Evolutionary conservation across 768 basidiomycete genomes (phyloP).

Genomic region (Myochromella boudieri): DNA sequence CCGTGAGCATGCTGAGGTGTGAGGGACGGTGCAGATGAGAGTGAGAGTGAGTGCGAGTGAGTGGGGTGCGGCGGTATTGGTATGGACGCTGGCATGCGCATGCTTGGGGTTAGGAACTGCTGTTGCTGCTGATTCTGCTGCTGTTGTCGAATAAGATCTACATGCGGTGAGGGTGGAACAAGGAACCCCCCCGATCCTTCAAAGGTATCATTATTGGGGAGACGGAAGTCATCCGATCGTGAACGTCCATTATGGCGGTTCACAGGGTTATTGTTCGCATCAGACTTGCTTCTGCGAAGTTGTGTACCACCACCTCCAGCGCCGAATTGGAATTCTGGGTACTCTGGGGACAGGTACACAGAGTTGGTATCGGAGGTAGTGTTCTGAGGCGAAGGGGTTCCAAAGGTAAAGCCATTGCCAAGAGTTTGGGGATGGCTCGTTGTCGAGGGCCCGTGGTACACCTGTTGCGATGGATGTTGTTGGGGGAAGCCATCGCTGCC

Average conservation of each 20-base stretch:
- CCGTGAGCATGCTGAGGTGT: slow-evolving; percentile 2
- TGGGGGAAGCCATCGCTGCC: slow-evolving; percentile 27
- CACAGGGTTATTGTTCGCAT: slow-evolving; percentile 12
- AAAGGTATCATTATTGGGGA: background rate
- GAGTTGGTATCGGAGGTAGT: slow-evolving; percentile 13
- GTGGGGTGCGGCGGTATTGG: slow-evolving; percentile 16
- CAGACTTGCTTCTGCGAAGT: slow-evolving; percentile 29
- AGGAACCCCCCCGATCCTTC: background rate
- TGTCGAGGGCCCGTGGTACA: slow-evolving; percentile 13
- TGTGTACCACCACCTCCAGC: slow-evolving; percentile 5
- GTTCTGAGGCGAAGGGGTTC: slow-evolving; percentile 9
- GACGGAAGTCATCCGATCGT: slow-evolving; percentile 48
- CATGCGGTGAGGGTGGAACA: slow-evolving; percentile 22
- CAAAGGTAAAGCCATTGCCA: slow-evolving; percentile 34
- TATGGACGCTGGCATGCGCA: slow-evolving; percentile 14
- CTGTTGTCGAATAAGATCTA: slow-evolving; percentile 22
- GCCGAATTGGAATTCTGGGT: slow-evolving; percentile 15
- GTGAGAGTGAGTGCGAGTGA: slow-evolving; percentile 16
- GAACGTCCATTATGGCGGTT: slow-evolving; percentile 25
- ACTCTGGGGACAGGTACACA: slow-evolving; percentile 27
- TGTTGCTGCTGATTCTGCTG: slow-evolving; percentile 23
- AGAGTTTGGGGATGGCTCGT: slow-evolving; percentile 19
- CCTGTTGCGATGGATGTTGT: slow-evolving; percentile 21
- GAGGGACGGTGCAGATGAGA: slow-evolving; percentile 4
- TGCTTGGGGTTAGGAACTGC: slow-evolving; percentile 19